Evolutionary conservation across 768 basidiomycete species (phyloP).

Genomic region (Solioccasus polychromus): DNA sequence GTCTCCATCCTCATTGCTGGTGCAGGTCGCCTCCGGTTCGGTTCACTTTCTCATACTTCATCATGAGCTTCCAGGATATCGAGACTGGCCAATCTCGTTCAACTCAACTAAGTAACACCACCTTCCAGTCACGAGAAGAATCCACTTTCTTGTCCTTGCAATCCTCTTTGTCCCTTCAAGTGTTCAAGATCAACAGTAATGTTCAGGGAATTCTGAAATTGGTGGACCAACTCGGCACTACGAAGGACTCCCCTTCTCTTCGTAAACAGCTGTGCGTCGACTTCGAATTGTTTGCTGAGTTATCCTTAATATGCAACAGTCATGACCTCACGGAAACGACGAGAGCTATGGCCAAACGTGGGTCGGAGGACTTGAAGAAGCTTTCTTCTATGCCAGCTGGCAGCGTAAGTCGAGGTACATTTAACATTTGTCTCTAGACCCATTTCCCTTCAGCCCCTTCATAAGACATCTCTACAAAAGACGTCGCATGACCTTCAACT

Average conservation of each 20-base stretch:
- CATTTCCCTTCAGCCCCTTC: slow-evolving; percentile 53
- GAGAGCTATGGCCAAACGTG: slow-evolving; percentile 90
- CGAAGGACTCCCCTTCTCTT: slow-evolving; percentile 72
- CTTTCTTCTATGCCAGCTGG: slow-evolving; percentile 65
- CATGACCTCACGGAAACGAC: slow-evolving; percentile 95
- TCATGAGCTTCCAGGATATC: slow-evolving; percentile 53
- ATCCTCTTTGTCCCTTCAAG: slow-evolving; percentile 81
- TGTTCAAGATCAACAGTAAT: slow-evolving; percentile 99
- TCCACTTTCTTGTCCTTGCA: slow-evolving; percentile 73
- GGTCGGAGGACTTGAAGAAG: slow-evolving; percentile 90
- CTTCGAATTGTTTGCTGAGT: not conserved
- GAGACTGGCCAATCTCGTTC: slow-evolving; percentile 40
- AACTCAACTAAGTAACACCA: slow-evolving; percentile 22
- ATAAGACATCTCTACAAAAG: slow-evolving; percentile 85
- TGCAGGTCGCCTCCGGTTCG: not conserved
- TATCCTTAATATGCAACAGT: slow-evolving; percentile 38
- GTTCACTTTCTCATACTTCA: not conserved
- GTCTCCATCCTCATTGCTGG: slow-evolving; percentile 1
- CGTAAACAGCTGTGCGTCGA: slow-evolving; percentile 79
- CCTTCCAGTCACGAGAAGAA: slow-evolving; percentile 55
- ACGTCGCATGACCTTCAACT: slow-evolving; percentile 90
- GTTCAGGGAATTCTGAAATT: slow-evolving; percentile 92
- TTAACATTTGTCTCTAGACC: not conserved
- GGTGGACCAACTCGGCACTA: slow-evolving; percentile 94
- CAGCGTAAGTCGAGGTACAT: slow-evolving; percentile 43